These are phyloP conservation scores for Arachis hypogaea DNA, from an alignment of 306 rosid genomes.

Conservation along the genomic window DNA sequence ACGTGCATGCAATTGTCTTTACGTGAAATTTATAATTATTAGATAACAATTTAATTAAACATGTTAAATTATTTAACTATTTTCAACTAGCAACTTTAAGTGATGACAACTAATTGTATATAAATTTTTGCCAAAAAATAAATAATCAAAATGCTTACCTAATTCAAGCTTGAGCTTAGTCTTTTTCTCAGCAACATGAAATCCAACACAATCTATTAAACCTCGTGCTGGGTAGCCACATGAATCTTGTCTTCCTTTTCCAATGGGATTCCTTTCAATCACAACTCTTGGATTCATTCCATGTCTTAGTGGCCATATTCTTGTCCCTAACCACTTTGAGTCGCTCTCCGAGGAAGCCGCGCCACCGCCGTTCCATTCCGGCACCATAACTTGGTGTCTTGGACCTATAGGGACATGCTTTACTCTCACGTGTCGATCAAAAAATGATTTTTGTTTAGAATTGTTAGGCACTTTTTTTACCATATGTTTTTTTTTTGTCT, in stretches of 20 bases:
- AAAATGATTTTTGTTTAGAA: slow-evolving; percentile 23
- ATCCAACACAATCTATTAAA: slow-evolving; percentile 66
- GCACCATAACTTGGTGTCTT: slow-evolving; percentile 61
- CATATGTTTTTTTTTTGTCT: slow-evolving; percentile 20
- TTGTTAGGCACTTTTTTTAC: slow-evolving; percentile 37
- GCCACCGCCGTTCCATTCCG: slow-evolving; percentile 58
- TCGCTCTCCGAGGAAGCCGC: slow-evolving; percentile 52
- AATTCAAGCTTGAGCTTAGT: slow-evolving; percentile 62
- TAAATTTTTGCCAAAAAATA: too few relatives aligned
- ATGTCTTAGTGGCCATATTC: slow-evolving; percentile 63
- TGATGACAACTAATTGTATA: too few relatives aligned
- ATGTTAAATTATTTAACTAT: too few relatives aligned
- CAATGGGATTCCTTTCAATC: slow-evolving; percentile 76
- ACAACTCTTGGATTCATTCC: slow-evolving; percentile 45
- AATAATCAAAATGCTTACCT: slow-evolving; percentile 32
- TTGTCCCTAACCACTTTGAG: slow-evolving; percentile 75
- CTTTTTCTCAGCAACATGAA: slow-evolving; percentile 74
- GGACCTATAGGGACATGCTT: slow-evolving; percentile 49
- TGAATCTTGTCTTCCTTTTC: slow-evolving; percentile 78
- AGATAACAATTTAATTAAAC: too few relatives aligned
- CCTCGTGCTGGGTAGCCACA: slow-evolving; percentile 70
- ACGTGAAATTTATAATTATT: too few relatives aligned
- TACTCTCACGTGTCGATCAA: slow-evolving; percentile 29
- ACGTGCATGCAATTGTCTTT: too few relatives aligned
- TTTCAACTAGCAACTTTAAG: too few relatives aligned